Percentiles rank a stretch among this genome's conserved stretches.
These are phyloP conservation scores for Backusella westeae DNA, from an alignment of 192 early-diverging fungal genomes.

Conservation along the genomic window DNA sequence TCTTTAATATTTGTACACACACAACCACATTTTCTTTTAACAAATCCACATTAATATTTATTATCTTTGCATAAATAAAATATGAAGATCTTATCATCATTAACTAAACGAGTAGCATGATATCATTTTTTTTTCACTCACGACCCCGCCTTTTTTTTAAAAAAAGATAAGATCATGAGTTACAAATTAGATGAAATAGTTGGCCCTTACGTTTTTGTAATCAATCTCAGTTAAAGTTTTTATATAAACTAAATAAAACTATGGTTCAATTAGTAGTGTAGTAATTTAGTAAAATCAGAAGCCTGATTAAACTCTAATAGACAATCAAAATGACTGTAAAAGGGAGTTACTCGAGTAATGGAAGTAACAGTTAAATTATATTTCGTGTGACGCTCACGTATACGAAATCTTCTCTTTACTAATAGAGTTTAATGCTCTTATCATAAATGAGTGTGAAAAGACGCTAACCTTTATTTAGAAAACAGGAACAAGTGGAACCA, in stretches of 20 bases:
- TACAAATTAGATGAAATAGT: not conserved
- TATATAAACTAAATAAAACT: not conserved
- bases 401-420: not conserved
- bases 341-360: not conserved
- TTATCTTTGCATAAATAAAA: constrained; percentile 4
- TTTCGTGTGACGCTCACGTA: not conserved
- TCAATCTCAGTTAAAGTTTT: not conserved
- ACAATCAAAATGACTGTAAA: not conserved
- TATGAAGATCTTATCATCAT: constrained; percentile 2
- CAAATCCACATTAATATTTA: not conserved
- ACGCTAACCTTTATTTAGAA: not conserved
- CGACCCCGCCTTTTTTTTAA: not conserved
- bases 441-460: not conserved
- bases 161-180: constrained; percentile 7
- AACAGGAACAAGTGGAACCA: not conserved
- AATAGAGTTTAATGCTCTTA: not conserved
- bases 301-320: not conserved
- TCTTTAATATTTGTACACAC: constrained; percentile 5
- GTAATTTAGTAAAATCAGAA: not conserved
- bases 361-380: not conserved
- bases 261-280: not conserved
- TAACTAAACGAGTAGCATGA: not conserved
- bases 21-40: not conserved
- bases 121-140: not conserved
- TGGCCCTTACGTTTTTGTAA: not conserved